phyloP scores from a whole-genome alignment of 805 yeast species.

The Hanseniaspora pseudoguilliermondii region DNA sequence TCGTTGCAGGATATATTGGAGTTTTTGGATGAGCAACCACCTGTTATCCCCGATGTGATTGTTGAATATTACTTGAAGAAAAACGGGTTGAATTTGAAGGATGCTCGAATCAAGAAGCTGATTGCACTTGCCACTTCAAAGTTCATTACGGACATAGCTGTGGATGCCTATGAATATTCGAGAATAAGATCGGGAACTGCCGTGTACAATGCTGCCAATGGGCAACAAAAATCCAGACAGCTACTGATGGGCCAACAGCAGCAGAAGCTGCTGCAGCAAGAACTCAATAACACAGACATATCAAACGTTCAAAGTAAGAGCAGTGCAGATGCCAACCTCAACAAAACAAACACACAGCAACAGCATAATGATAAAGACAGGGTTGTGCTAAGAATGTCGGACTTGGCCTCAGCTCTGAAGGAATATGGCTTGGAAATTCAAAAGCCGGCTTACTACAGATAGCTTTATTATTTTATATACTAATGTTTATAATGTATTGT shows the following conservation, averaged over 20 bases:
- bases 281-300: conserved; percentile 16
- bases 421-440: conserved; percentile 86
- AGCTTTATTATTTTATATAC: conserved; percentile 12
- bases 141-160: conserved; percentile 84
- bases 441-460: conserved; percentile 90
- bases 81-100: conserved; percentile 73
- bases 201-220: conserved; percentile 73
- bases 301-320: neutral
- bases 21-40: conserved; percentile 87
- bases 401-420: conserved; percentile 77
- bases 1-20: conserved; percentile 72
- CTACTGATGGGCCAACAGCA: conserved; percentile 53
- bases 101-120: conserved; percentile 64
- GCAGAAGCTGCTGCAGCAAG: conserved; percentile 29
- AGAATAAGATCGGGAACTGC: conserved; percentile 81
- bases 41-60: conserved; percentile 92
- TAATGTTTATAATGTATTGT: neutral
- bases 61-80: conserved; percentile 81
- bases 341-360: conserved; percentile 25
- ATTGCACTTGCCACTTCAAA: conserved; percentile 93
- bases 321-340: conserved; percentile 15
- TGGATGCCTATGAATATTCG: conserved; percentile 91
- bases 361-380: conserved; percentile 45
- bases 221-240: conserved; percentile 74
- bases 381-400: conserved; percentile 83